Evolutionary conservation across 2,329 filamentous ascomycete genomes (phyloP).

Genomic region (Xylariaceae sp.): DNA sequence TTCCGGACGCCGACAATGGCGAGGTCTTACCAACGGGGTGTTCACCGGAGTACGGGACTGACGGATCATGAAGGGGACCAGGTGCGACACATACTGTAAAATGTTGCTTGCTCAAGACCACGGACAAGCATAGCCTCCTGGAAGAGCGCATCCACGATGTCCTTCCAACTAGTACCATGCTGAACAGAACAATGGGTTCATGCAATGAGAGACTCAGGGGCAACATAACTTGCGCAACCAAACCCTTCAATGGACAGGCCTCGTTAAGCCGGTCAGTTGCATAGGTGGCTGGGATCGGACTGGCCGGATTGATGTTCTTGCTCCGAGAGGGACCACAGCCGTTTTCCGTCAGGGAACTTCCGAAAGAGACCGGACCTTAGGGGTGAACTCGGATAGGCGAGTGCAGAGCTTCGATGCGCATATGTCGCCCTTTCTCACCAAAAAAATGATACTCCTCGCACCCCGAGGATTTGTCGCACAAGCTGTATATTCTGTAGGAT

Average conservation of each 20-base stretch:
- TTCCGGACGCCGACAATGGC: not conserved
- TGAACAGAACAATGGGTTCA: constrained; percentile 44
- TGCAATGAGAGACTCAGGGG: constrained; percentile 39
- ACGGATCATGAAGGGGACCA: constrained; percentile 27
- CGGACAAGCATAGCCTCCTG: constrained; percentile 32
- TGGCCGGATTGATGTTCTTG: not conserved
- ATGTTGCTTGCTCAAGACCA: constrained; percentile 42
- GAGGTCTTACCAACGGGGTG: not conserved
- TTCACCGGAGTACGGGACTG: not conserved
- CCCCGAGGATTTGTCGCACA: not conserved
- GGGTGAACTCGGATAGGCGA: not conserved
- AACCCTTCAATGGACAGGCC: constrained; percentile 26
- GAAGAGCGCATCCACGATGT: constrained; percentile 35
- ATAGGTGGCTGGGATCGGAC: not conserved
- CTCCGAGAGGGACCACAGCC: constrained; percentile 4
- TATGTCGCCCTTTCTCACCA: not conserved
- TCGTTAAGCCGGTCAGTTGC: not conserved
- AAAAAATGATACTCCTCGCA: not conserved
- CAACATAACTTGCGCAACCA: constrained; percentile 35
- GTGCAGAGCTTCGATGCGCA: not conserved
- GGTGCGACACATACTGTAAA: constrained; percentile 40
- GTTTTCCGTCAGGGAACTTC: not conserved
- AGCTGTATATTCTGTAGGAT: not conserved
- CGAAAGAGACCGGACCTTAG: not conserved
- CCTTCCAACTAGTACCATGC: constrained; percentile 35